Evolutionary conservation across 352 stramenopile genomes (phyloP), one percentile per base, ranked within the genome.

Genomic region (Pythium graminicola): DNA sequence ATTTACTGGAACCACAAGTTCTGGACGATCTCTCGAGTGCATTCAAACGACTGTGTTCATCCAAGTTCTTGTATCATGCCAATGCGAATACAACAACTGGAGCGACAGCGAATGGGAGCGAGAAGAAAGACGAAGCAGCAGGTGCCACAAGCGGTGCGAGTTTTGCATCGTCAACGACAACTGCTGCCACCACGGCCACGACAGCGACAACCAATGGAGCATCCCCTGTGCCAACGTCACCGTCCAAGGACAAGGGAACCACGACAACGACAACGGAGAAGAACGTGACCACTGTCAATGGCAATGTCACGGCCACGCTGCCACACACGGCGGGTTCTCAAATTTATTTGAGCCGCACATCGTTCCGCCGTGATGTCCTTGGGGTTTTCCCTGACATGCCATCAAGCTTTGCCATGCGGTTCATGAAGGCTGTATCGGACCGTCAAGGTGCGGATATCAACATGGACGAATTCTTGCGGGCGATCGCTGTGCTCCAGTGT

Each of bases 331-430:
- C 61, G 2, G 79, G 79, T 10, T 85, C 80, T 11, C 76, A 90
- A 50, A 86, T 90, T 50, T 87, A 72, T 57, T 78, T 93, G 53
- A 92, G 72, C 33, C 81, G 82, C 22, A 77, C 81, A 45, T 88
- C 83, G 2, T 94, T 94, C 54, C 83, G 83, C 7, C 75, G 81
- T 7, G 81, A 94, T 48, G 86, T 94, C 35, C 71, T 94, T 33
- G 82, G 84, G 20, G 84, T 94, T n/a, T 94, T 93, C 27, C 84
- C 81, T 3, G 81, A 92, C 32, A 94, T 94, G 76, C 84, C 84
- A 11, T 94, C 84, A 22, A 93, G 78, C 51, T 93, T 94, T 55
- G 81, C 81, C 8, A 91, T 94, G 78, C 72, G 84, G 3, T 89
- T 94, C 47, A 91, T 93, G 74, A 94, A 94, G 57, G 81, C 81